Conservation (phyloP, 208 protist species). For the Acanthamoeba royreba region DNA sequence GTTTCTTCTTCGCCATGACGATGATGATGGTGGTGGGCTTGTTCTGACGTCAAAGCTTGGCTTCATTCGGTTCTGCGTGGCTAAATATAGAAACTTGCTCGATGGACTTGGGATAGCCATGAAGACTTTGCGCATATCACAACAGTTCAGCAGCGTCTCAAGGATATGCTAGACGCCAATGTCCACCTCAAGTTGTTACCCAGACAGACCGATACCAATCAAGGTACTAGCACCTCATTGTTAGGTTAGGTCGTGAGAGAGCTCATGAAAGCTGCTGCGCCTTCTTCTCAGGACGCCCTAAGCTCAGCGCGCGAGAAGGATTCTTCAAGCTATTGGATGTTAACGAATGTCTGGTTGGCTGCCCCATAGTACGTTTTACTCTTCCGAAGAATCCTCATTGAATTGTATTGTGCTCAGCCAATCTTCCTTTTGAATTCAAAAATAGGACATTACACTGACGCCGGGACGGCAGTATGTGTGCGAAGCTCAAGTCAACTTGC, state of each 20-base stretch:
- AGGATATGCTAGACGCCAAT: neutral
- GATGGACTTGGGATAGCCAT: conserved; percentile 44
- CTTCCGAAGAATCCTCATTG: no score
- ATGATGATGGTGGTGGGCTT: no score
- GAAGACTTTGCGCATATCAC: neutral
- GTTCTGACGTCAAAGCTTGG: no score
- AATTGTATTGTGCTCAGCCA: neutral
- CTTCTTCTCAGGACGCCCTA: no score
- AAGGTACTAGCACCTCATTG: no score
- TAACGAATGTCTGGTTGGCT: neutral
- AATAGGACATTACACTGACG: neutral
- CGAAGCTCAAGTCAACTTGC: conserved; percentile 17
- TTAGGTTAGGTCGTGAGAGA: no score
- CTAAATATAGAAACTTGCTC: conserved; percentile 19
- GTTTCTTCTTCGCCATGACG: no score
- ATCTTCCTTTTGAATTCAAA: no score
- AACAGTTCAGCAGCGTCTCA: neutral
- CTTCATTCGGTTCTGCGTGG: no score
- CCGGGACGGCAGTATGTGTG: conserved; percentile 37
- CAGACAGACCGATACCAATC: neutral
- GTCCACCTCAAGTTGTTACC: neutral
- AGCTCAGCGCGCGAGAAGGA: conserved; percentile 13
- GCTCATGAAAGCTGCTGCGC: neutral
- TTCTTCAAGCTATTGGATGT: conserved; percentile 29
- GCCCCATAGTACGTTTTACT: conserved; percentile 2